Percentiles rank a stretch among this genome's conserved stretches.
phyloP scores from a whole-genome alignment of 202 grass and related monocot genomes.

The Hordeum pubiflorum region DNA sequence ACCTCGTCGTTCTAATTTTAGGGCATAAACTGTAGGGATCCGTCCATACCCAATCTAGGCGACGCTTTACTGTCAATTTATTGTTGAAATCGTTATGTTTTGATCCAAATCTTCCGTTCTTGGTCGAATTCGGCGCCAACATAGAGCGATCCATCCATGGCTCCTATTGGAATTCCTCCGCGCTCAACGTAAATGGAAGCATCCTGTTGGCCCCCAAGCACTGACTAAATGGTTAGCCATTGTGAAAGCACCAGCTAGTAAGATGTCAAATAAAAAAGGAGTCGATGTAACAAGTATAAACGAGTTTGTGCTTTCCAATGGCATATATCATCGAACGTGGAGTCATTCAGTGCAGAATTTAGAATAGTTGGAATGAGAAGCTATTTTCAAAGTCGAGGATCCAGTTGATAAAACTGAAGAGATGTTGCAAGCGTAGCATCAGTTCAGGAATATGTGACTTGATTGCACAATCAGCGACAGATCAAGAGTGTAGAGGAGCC shows the following conservation, averaged over 20 bases:
- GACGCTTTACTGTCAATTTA: neutral
- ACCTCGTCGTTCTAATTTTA: neutral
- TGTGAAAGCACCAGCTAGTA: neutral
- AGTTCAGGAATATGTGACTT: neutral
- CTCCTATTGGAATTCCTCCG: neutral
- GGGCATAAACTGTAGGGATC: neutral
- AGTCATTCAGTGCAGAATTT: neutral
- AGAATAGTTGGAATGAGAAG: neutral
- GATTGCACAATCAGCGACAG: neutral
- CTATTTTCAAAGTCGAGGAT: too few relatives aligned
- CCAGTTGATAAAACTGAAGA: too few relatives aligned
- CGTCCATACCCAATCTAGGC: neutral
- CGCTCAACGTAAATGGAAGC: neutral
- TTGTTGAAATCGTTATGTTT: neutral
- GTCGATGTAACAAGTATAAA: neutral
- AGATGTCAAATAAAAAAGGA: neutral
- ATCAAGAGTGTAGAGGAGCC: neutral
- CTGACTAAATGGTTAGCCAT: neutral
- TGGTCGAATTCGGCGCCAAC: neutral
- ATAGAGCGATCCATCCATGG: neutral
- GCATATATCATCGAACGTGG: neutral
- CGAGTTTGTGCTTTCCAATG: neutral
- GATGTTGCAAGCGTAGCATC: neutral
- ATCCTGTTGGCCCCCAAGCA: neutral
- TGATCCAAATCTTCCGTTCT: neutral